Conservation (phyloP, 139 green algal genomes). For the Chlorella ohadii region DNA sequence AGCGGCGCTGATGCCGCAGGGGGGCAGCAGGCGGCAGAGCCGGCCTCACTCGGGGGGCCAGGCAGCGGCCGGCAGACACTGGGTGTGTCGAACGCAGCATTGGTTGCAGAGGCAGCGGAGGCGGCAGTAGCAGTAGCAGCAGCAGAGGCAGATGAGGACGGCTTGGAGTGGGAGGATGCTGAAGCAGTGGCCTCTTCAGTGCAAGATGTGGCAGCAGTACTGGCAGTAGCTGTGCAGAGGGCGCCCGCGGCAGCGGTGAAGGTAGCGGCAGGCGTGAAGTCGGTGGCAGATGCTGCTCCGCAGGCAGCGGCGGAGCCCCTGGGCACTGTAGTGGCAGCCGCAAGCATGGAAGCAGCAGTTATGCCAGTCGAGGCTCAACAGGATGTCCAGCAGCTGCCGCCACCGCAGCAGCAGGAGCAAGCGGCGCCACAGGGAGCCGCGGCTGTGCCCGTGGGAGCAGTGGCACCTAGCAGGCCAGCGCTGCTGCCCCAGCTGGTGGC, state of each 20-base stretch:
- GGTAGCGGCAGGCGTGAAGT: no score
- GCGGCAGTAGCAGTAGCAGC: neutral
- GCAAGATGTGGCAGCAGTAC: no score
- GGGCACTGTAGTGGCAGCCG: neutral
- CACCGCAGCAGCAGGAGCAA: no score
- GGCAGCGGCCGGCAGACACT: neutral
- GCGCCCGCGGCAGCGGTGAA: no score
- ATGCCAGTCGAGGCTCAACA: no score
- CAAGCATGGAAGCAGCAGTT: neutral
- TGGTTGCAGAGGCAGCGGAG: neutral
- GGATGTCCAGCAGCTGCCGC: no score
- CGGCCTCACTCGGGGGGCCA: no score
- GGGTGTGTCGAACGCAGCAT: no score
- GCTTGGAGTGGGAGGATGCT: conserved; percentile 11
- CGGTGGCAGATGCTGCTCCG: no score
- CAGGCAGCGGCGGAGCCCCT: neutral
- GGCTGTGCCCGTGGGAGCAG: neutral
- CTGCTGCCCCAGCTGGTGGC: no score
- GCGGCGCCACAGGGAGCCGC: no score
- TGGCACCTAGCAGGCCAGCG: neutral
- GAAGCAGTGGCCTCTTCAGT: neutral
- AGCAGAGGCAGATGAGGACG: conserved; percentile 23
- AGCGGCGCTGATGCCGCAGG: neutral
- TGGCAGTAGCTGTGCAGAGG: no score
- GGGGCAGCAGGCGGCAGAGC: neutral